Evolutionary conservation across 1,139 yeast genomes (phyloP).

Genomic region (Protomyces macrosporus): DNA sequence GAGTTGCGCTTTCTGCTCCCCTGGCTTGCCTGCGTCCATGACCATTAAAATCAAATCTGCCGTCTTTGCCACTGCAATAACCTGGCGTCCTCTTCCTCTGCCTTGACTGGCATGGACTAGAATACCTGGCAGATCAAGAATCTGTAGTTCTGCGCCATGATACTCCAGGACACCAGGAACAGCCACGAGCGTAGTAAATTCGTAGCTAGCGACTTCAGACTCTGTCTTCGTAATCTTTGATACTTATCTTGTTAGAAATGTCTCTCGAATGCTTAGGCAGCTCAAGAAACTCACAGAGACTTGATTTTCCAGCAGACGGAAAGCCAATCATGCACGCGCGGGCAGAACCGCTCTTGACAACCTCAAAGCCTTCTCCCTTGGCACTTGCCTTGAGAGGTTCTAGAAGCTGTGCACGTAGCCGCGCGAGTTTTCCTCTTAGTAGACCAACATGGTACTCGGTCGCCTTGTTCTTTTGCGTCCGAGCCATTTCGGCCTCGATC

Average conservation of each 20-base stretch:
- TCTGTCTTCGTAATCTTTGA: slow-evolving; percentile 76
- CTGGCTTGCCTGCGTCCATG: slow-evolving; percentile 88
- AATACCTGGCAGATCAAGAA: slow-evolving; percentile 94
- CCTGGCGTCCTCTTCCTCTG: slow-evolving; percentile 96
- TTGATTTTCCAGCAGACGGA: slow-evolving; percentile 96
- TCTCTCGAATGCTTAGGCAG: slow-evolving; percentile 26
- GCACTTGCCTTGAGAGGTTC: slow-evolving; percentile 81
- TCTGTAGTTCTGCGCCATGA: slow-evolving; percentile 94
- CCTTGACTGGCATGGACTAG: slow-evolving; percentile 97
- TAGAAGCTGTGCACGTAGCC: slow-evolving; percentile 81
- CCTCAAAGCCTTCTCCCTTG: slow-evolving; percentile 85
- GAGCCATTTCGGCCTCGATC: slow-evolving; percentile 83
- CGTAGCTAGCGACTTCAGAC: slow-evolving; percentile 90
- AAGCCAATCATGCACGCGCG: slow-evolving; percentile 92
- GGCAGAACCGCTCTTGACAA: slow-evolving; percentile 88
- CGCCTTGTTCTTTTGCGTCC: slow-evolving; percentile 96
- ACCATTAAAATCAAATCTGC: slow-evolving; percentile 91
- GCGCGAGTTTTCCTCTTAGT: slow-evolving; percentile 89
- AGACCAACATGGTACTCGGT: slow-evolving; percentile 78
- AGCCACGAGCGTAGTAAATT: slow-evolving; percentile 91
- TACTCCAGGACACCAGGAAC: slow-evolving; percentile 74
- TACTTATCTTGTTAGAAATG: not conserved
- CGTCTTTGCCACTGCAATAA: slow-evolving; percentile 83
- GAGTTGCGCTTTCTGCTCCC: slow-evolving; percentile 76
- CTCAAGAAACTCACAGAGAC: slow-evolving; percentile 53